These are phyloP conservation scores for Phytophthora agathidicida DNA, from an alignment of 352 stramenopile species.

Conservation along the genomic window DNA sequence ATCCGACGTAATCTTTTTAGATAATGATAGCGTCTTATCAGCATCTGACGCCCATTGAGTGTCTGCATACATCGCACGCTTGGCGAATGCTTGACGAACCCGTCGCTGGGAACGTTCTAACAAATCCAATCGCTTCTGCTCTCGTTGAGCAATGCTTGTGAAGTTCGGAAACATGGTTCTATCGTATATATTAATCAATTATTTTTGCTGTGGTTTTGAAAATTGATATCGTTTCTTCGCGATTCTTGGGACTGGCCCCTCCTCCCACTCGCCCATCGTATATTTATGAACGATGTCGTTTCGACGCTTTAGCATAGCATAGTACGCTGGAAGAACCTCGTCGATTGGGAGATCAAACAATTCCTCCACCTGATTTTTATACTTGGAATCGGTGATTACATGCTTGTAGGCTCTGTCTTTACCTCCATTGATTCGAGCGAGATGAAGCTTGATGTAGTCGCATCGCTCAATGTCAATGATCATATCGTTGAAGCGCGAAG, in stretches of 20 bases:
- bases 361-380: neutral
- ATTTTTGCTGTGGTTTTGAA: no score
- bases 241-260: no score
- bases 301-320: neutral
- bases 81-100: slow-evolving; percentile 8
- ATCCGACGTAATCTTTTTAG: neutral
- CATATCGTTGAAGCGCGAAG: neutral
- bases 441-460: neutral
- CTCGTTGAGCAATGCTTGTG: neutral
- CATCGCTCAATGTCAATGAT: neutral
- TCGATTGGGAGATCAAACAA: neutral
- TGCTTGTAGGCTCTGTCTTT: neutral
- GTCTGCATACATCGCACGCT: slow-evolving; percentile 22
- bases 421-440: neutral
- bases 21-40: neutral
- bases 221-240: no score
- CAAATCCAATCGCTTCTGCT: slow-evolving; percentile 7
- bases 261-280: neutral
- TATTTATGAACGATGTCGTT: slow-evolving; percentile 3
- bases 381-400: neutral
- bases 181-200: slow-evolving; percentile 11
- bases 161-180: slow-evolving; percentile 3
- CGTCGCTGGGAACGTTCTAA: slow-evolving; percentile 14
- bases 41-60: slow-evolving; percentile 21
- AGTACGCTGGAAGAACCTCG: neutral